Conservation (phyloP, 257 asterid genomes). For the Fraxinus excelsior region DNA sequence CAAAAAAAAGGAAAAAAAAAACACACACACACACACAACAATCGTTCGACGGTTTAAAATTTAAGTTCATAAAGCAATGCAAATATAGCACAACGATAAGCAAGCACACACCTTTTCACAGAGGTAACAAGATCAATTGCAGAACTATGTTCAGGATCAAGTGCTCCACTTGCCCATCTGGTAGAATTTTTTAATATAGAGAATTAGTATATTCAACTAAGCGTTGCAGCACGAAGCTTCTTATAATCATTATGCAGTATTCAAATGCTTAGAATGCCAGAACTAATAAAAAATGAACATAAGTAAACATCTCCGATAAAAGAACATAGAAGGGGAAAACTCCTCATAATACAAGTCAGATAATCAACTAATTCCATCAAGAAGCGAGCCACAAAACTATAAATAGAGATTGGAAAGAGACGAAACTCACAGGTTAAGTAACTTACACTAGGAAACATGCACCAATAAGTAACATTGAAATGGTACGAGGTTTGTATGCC, state of each 20-base stretch:
- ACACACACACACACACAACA: too few species aligned
- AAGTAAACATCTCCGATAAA: slow-evolving; percentile 3
- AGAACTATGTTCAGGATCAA: slow-evolving; percentile 69
- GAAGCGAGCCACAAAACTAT: slow-evolving; percentile 6
- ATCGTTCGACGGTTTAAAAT: slow-evolving; percentile 15
- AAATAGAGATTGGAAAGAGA: slow-evolving; percentile 7
- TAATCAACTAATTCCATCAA: background rate
- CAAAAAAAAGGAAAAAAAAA: slow-evolving; percentile 30
- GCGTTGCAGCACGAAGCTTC: slow-evolving; percentile 10
- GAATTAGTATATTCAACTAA: slow-evolving; percentile 16
- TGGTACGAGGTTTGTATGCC: slow-evolving; percentile 92
- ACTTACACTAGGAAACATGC: slow-evolving; percentile 96
- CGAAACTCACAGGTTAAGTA: slow-evolving; percentile 9
- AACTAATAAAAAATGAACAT: background rate
- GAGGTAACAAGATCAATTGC: slow-evolving; percentile 60
- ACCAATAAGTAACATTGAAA: slow-evolving; percentile 78
- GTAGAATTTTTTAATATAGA: slow-evolving; percentile 26
- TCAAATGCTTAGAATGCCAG: background rate
- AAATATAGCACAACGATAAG: background rate
- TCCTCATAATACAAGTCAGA: background rate
- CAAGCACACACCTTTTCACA: slow-evolving; percentile 67
- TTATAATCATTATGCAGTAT: background rate
- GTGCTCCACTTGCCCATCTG: slow-evolving; percentile 98
- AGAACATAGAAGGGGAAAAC: background rate
- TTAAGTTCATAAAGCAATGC: slow-evolving; percentile 3